Evolutionary conservation across 208 protist genomes (phyloP).

Genomic region (Wallacemonas sp.): DNA sequence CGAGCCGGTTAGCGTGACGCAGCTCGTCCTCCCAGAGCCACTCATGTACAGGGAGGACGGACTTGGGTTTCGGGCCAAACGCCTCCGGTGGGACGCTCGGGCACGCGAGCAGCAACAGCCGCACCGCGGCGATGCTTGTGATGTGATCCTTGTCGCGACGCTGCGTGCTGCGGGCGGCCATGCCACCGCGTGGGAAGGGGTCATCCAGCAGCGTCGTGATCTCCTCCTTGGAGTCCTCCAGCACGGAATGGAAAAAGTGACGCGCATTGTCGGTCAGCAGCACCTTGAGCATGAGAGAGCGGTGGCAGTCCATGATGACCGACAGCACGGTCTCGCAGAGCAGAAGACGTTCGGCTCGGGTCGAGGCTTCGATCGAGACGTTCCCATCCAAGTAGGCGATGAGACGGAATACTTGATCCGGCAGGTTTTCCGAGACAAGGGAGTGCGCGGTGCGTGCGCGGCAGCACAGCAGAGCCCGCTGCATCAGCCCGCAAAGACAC

Average conservation of each 20-base stretch:
- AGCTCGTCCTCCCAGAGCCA: slow-evolving; percentile 92
- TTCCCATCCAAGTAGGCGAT: slow-evolving; percentile 63
- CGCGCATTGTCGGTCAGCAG: slow-evolving; percentile 56
- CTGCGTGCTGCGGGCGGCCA: slow-evolving; percentile 48
- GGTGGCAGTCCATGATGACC: slow-evolving; percentile 45
- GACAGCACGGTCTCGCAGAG: slow-evolving; percentile 74
- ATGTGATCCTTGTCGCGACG: slow-evolving; percentile 84
- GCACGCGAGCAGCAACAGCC: slow-evolving; percentile 71
- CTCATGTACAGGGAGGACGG: slow-evolving; percentile 80
- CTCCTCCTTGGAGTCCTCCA: slow-evolving; percentile 52
- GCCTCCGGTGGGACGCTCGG: slow-evolving; percentile 67
- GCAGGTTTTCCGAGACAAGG: slow-evolving; percentile 57
- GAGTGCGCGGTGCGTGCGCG: slow-evolving; percentile 54
- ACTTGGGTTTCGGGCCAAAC: slow-evolving; percentile 73
- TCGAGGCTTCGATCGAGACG: slow-evolving; percentile 54
- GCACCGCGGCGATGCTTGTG: slow-evolving; percentile 76
- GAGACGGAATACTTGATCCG: slow-evolving; percentile 54
- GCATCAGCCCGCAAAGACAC: slow-evolving; percentile 72
- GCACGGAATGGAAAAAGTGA: slow-evolving; percentile 63
- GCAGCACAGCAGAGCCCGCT: slow-evolving; percentile 74
- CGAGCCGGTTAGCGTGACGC: slow-evolving; percentile 63
- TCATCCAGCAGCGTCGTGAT: slow-evolving; percentile 70
- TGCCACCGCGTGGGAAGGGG: slow-evolving; percentile 62
- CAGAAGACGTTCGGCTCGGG: slow-evolving; percentile 65
- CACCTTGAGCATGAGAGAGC: slow-evolving; percentile 47